A percentile compares a stretch with the other conserved stretches of the same genome.
phyloP scores from a whole-genome alignment of 768 basidiomycete genomes.

The Coprinopsis marcescibilis region DNA sequence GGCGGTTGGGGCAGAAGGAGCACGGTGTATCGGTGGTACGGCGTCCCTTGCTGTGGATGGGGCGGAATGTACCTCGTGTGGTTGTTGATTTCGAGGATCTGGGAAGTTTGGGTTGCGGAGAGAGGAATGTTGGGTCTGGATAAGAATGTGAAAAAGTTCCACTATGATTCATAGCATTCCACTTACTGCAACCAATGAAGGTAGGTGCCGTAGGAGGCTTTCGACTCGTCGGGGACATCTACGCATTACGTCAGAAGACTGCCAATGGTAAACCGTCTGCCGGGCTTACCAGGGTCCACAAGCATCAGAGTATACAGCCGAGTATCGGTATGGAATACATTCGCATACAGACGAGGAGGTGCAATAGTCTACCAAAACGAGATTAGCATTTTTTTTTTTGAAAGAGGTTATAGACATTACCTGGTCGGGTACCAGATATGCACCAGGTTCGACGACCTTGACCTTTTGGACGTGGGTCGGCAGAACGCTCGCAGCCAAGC shows the following conservation, averaged over 20 bases:
- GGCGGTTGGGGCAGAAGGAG: slow-evolving; percentile 70
- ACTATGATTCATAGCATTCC: slow-evolving; percentile 7
- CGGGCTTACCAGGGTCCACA: slow-evolving; percentile 73
- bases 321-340: slow-evolving; percentile 76
- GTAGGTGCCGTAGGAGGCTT: slow-evolving; percentile 60
- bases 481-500: slow-evolving; percentile 40
- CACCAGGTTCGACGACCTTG: slow-evolving; percentile 61
- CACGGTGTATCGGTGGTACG: slow-evolving; percentile 84
- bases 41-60: slow-evolving; percentile 84
- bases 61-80: slow-evolving; percentile 84
- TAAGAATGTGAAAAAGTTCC: slow-evolving; percentile 7
- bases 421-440: slow-evolving; percentile 61
- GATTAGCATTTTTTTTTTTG: neutral
- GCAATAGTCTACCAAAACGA: slow-evolving; percentile 45
- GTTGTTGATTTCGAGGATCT: slow-evolving; percentile 36
- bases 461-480: slow-evolving; percentile 24
- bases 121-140: slow-evolving; percentile 78
- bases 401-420: slow-evolving; percentile 28
- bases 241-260: too few relatives aligned
- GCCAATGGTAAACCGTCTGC: too few relatives aligned
- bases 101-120: slow-evolving; percentile 44
- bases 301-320: slow-evolving; percentile 85
- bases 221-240: slow-evolving; percentile 81
- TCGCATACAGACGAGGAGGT: slow-evolving; percentile 62
- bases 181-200: slow-evolving; percentile 85